These are phyloP conservation scores for Copromyces sp. DNA, from an alignment of 495 filamentous ascomycete species.

Conservation along the genomic window DNA sequence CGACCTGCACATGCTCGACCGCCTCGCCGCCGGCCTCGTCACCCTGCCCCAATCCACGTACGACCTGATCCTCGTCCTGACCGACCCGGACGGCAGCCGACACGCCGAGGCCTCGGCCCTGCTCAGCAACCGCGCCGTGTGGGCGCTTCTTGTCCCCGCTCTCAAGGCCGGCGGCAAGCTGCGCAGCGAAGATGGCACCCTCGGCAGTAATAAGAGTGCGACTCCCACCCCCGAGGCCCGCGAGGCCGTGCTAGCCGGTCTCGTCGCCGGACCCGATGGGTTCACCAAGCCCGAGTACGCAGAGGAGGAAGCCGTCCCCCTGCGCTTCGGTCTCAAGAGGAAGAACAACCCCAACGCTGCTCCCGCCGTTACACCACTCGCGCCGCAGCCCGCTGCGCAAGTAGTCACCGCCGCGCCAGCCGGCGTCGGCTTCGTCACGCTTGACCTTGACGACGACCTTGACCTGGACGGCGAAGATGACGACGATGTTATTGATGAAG, in stretches of 20 bases:
- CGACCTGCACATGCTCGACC: constrained; percentile 97
- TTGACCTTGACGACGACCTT: constrained; percentile 57
- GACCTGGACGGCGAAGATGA: constrained; percentile 50
- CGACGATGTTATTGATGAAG: constrained; percentile 84
- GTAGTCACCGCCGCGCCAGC: constrained; percentile 22
- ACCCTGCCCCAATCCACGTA: constrained; percentile 68
- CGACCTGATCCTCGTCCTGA: constrained; percentile 75
- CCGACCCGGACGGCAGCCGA: constrained; percentile 55
- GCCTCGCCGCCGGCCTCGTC: constrained; percentile 73
- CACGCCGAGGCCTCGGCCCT: constrained; percentile 46
- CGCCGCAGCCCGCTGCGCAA: constrained; percentile 19
- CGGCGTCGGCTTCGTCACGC: constrained; percentile 57
- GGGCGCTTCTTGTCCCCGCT: constrained; percentile 52
- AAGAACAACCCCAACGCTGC: constrained; percentile 31
- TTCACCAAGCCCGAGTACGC: constrained; percentile 68
- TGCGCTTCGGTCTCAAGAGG: constrained; percentile 60
- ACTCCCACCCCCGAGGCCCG: constrained; percentile 38
- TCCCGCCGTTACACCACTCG: constrained; percentile 14
- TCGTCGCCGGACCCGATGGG: constrained; percentile 47
- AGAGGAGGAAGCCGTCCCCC: constrained; percentile 54
- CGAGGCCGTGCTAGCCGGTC: constrained; percentile 75
- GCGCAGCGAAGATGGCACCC: constrained; percentile 54
- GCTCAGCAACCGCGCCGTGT: constrained; percentile 57
- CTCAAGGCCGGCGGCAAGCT: constrained; percentile 65
- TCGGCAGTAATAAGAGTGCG: constrained; percentile 25